Evolutionary conservation across 129 eudicot genomes (phyloP).

Genomic region (Lactuca saligna): DNA sequence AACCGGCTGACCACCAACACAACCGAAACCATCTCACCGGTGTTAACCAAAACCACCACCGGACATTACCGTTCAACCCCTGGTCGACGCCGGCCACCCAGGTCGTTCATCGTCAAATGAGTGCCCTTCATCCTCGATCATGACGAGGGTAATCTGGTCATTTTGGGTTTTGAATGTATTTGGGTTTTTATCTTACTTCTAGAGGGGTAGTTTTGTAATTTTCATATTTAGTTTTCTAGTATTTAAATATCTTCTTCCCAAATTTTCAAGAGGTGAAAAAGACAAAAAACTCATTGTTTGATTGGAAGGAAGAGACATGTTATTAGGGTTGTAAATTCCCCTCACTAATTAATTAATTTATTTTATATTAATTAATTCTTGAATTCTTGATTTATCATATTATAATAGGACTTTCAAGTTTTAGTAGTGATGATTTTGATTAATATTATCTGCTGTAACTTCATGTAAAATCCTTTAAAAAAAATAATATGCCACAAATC

Average conservation of each 20-base stretch:
- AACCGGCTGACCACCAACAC: slow-evolving; percentile 24
- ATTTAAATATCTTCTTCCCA: slow-evolving; percentile 18
- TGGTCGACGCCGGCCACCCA: slow-evolving; percentile 46
- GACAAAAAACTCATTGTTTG: slow-evolving; percentile 19
- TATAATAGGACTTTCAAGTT: not conserved
- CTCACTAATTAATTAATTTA: slow-evolving; percentile 23
- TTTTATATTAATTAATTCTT: slow-evolving; percentile 2
- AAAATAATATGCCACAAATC: not conserved
- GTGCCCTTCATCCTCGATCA: slow-evolving; percentile 45
- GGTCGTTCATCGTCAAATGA: slow-evolving; percentile 41
- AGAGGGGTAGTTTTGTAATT: slow-evolving; percentile 36
- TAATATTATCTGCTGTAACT: not conserved
- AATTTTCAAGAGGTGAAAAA: slow-evolving; percentile 10
- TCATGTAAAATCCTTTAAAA: too few relatives aligned
- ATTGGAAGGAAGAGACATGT: slow-evolving; percentile 34
- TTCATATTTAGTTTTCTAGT: slow-evolving; percentile 5
- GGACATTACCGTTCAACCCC: slow-evolving; percentile 55
- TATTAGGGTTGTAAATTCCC: slow-evolving; percentile 37
- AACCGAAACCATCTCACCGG: slow-evolving; percentile 19
- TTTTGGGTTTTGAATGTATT: slow-evolving; percentile 5
- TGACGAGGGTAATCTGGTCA: slow-evolving; percentile 32
- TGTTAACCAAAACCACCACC: slow-evolving; percentile 31
- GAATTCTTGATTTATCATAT: not conserved
- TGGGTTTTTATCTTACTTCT: slow-evolving; percentile 20
- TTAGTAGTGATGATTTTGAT: not conserved